Percentiles rank a stretch among this genome's conserved stretches.
Evolutionary conservation across 805 yeast genomes (phyloP).

Genomic region (Candida maesae): DNA sequence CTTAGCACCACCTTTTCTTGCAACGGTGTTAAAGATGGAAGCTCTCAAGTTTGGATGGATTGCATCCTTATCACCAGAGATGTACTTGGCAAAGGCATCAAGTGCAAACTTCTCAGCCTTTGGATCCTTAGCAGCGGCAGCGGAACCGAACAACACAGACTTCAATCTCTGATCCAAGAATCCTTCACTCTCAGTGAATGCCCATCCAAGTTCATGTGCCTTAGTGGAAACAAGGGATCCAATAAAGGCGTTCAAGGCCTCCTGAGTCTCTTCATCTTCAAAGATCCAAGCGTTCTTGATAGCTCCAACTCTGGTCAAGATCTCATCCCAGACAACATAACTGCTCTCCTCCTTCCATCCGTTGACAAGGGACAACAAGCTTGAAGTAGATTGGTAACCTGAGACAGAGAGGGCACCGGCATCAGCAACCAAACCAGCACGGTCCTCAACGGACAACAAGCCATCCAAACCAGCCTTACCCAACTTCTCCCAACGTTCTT

Average conservation of each 20-base stretch:
- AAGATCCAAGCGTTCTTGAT: conserved; percentile 53
- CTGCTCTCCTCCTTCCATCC: conserved; percentile 58
- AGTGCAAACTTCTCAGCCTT: conserved; percentile 44
- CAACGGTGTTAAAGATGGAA: conserved; percentile 61
- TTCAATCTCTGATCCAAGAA: conserved; percentile 65
- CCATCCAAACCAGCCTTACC: conserved; percentile 57
- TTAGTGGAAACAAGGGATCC: conserved; percentile 53
- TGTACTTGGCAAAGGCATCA: conserved; percentile 48
- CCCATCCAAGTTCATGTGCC: conserved; percentile 60
- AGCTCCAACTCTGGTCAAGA: conserved; percentile 44
- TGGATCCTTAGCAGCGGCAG: conserved; percentile 49
- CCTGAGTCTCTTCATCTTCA: conserved; percentile 43
- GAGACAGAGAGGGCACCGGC: conserved; percentile 68
- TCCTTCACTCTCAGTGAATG: conserved; percentile 50
- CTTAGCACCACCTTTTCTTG: conserved; percentile 56
- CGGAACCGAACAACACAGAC: conserved; percentile 56
- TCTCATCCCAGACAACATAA: conserved; percentile 67
- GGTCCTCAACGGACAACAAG: conserved; percentile 66
- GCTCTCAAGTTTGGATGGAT: conserved; percentile 72
- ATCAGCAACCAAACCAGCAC: conserved; percentile 79
- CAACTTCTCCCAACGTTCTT: conserved; percentile 65
- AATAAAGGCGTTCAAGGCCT: conserved; percentile 48
- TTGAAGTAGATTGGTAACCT: conserved; percentile 62
- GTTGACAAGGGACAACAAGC: conserved; percentile 54
- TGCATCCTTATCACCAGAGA: conserved; percentile 61